Evolutionary conservation across 495 filamentous ascomycete genomes (phyloP).

Genomic region (Lasiosphaeria miniovina): DNA sequence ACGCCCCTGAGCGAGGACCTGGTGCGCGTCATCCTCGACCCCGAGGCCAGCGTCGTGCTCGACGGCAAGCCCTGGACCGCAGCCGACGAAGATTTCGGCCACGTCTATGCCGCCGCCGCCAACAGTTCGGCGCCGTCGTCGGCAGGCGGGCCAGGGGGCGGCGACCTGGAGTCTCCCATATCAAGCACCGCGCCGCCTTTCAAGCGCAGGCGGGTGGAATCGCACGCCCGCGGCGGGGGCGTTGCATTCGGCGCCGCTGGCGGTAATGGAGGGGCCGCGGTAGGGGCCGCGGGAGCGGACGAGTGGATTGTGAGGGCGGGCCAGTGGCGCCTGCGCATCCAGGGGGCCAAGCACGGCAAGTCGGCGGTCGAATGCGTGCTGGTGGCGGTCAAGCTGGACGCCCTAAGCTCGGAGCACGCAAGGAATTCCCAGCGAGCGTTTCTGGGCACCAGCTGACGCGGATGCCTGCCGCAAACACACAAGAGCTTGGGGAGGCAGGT

Average conservation of each 20-base stretch:
- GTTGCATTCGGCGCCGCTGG: neutral
- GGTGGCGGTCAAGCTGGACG: conserved; percentile 78
- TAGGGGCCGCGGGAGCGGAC: conserved; percentile 4
- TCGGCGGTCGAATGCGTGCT: conserved; percentile 64
- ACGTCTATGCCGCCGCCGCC: conserved; percentile 17
- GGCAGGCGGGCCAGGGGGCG: conserved; percentile 27
- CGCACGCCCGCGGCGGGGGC: conserved; percentile 16
- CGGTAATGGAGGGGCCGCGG: conserved; percentile 5
- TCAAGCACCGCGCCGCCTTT: conserved; percentile 20
- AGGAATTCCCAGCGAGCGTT: conserved; percentile 71
- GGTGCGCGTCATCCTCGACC: conserved; percentile 63
- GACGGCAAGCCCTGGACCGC: conserved; percentile 56
- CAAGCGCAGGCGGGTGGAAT: conserved; percentile 52
- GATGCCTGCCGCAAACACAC: neutral
- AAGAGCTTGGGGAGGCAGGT: neutral
- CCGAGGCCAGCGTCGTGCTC: conserved; percentile 67
- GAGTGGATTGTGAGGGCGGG: conserved; percentile 74
- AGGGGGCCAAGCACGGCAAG: conserved; percentile 48
- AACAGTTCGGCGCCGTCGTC: conserved; percentile 34
- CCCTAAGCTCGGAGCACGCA: conserved; percentile 60
- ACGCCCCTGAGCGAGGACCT: conserved; percentile 67
- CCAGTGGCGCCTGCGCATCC: conserved; percentile 78
- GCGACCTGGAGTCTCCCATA: conserved; percentile 33
- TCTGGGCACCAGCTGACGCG: conserved; percentile 37
- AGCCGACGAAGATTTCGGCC: conserved; percentile 24